These are phyloP conservation scores for Penicillium salamii DNA, from an alignment of 495 filamentous ascomycete genomes.

Conservation along the genomic window DNA sequence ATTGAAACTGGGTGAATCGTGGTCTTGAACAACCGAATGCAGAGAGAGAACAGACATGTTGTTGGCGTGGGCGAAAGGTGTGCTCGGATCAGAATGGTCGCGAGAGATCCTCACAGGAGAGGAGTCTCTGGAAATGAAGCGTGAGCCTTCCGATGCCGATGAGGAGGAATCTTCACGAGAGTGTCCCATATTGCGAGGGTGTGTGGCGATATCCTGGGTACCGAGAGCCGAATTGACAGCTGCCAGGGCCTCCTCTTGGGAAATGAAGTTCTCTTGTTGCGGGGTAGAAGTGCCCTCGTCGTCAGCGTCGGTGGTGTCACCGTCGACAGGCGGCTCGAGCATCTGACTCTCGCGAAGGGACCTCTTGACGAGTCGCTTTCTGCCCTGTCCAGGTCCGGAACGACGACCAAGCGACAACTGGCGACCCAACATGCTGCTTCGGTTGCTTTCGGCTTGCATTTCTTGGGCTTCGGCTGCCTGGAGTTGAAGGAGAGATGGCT, in stretches of 20 bases:
- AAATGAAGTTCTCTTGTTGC: slow-evolving; percentile 15
- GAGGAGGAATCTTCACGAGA: slow-evolving; percentile 7
- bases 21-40: slow-evolving; percentile 15
- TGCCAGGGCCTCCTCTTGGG: slow-evolving; percentile 20
- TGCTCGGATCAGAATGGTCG: neutral
- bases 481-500: slow-evolving; percentile 15
- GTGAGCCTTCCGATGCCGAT: slow-evolving; percentile 8
- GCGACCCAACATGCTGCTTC: slow-evolving; percentile 6
- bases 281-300: slow-evolving; percentile 12
- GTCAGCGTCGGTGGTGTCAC: slow-evolving; percentile 6
- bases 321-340: slow-evolving; percentile 1
- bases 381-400: slow-evolving; percentile 25
- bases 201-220: slow-evolving; percentile 6
- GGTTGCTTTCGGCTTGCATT: slow-evolving; percentile 2
- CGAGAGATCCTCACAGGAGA: slow-evolving; percentile 2
- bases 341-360: slow-evolving; percentile 13
- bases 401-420: slow-evolving; percentile 26
- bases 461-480: slow-evolving; percentile 11
- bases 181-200: neutral
- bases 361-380: slow-evolving; percentile 14
- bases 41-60: slow-evolving; percentile 19
- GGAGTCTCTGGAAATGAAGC: slow-evolving; percentile 11
- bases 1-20: slow-evolving; percentile 32
- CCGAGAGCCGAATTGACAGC: slow-evolving; percentile 15
- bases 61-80: slow-evolving; percentile 5